These are phyloP conservation scores for Bruguiera hainesii DNA, from an alignment of 441 rosid species.

Conservation along the genomic window DNA sequence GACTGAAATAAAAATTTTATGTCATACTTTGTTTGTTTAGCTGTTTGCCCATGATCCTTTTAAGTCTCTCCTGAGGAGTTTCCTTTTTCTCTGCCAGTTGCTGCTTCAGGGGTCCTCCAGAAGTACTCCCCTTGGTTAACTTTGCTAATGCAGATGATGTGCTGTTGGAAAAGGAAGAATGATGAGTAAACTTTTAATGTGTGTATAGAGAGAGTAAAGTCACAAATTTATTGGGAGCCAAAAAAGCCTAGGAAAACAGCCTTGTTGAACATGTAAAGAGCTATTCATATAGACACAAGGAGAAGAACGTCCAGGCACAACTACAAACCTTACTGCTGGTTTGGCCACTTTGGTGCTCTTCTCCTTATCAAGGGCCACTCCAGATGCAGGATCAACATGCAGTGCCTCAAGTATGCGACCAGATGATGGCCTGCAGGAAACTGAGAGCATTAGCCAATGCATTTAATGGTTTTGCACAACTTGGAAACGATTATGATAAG, in stretches of 20 bases:
- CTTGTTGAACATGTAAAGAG: too few species aligned
- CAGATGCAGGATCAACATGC: slow-evolving; percentile 98
- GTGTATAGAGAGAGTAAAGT: not conserved
- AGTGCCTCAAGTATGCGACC: slow-evolving; percentile 91
- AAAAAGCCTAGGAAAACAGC: not conserved
- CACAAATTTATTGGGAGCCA: not conserved
- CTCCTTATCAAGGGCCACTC: slow-evolving; percentile 79
- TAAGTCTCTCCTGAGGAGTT: slow-evolving; percentile 96
- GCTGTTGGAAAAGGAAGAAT: slow-evolving; percentile 35
- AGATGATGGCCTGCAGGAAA: slow-evolving; percentile 79
- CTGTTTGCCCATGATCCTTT: slow-evolving; percentile 95
- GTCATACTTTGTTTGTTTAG: slow-evolving; percentile 82
- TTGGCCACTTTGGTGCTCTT: slow-evolving; percentile 52
- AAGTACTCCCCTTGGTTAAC: slow-evolving; percentile 58
- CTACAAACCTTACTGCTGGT: slow-evolving; percentile 60
- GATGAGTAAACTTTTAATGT: not conserved
- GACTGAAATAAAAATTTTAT: slow-evolving; percentile 8
- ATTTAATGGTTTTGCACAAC: slow-evolving; percentile 25
- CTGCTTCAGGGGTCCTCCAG: slow-evolving; percentile 59
- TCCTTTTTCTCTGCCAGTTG: slow-evolving; percentile 69
- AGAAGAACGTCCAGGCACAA: not conserved
- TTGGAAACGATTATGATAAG: slow-evolving; percentile 26
- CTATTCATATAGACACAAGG: too few species aligned
- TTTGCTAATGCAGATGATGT: slow-evolving; percentile 68
- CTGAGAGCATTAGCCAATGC: slow-evolving; percentile 35